Percentiles rank a stretch among this genome's conserved stretches.
Conservation (phyloP, 2,329 filamentous ascomycete species). For the Stemphylium vesicarium region DNA sequence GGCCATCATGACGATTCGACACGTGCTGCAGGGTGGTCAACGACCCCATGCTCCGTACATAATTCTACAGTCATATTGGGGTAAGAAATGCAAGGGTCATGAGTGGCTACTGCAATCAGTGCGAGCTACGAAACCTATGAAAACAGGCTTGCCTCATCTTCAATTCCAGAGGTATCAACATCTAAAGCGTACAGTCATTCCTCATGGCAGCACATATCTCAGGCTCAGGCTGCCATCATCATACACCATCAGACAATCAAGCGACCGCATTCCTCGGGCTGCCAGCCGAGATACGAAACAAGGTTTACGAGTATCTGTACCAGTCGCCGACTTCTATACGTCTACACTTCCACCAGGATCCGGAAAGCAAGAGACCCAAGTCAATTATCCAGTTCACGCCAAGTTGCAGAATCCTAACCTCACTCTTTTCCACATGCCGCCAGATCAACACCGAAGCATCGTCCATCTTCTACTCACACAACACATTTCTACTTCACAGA, state of each 20-base stretch:
- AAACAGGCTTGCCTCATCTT: too few relatives aligned
- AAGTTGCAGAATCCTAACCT: neutral
- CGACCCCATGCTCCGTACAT: too few relatives aligned
- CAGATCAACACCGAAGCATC: neutral
- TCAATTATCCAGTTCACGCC: neutral
- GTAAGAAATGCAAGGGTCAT: too few relatives aligned
- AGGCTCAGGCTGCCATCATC: neutral
- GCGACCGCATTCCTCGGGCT: neutral
- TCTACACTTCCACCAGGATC: neutral
- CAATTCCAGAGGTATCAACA: too few relatives aligned
- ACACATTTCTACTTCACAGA: neutral
- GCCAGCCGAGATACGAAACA: constrained; percentile 1
- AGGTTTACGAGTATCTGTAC: neutral
- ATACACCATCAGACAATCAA: neutral
- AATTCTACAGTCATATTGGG: too few relatives aligned
- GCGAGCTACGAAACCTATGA: too few relatives aligned
- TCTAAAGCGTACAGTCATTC: neutral
- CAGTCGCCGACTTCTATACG: neutral
- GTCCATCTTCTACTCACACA: neutral
- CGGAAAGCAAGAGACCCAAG: neutral
- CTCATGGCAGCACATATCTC: neutral
- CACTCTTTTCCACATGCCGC: neutral
- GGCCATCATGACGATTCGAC: too few relatives aligned
- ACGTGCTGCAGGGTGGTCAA: too few relatives aligned
- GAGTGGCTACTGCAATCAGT: too few relatives aligned